Percentiles rank a stretch among this genome's conserved stretches.
Evolutionary conservation across 108 stramenopile genomes (phyloP).

Genomic region (Pseudonitzschia pungens): DNA sequence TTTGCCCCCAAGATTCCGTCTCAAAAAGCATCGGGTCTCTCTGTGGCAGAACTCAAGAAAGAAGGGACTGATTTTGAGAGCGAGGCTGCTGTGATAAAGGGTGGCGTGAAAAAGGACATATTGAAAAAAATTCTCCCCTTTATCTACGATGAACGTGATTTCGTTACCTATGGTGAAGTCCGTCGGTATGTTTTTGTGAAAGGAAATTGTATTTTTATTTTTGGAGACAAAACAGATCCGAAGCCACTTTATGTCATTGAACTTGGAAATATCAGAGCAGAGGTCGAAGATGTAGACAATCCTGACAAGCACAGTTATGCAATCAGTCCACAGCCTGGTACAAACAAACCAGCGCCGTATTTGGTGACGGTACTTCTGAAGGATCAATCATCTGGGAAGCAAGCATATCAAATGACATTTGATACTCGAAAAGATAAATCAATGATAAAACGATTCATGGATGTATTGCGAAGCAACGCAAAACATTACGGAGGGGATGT

Average conservation of each 20-base stretch:
- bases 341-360: slow-evolving; percentile 32
- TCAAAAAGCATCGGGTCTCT: slow-evolving; percentile 14
- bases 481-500: slow-evolving; percentile 23
- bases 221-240: slow-evolving; percentile 49
- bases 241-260: slow-evolving; percentile 62
- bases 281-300: slow-evolving; percentile 57
- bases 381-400: slow-evolving; percentile 36
- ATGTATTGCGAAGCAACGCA: slow-evolving; percentile 23
- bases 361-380: slow-evolving; percentile 54
- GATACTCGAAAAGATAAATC: slow-evolving; percentile 42
- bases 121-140: slow-evolving; percentile 38
- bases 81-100: slow-evolving; percentile 45
- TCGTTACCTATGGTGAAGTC: slow-evolving; percentile 66
- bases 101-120: slow-evolving; percentile 49
- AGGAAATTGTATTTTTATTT: slow-evolving; percentile 50
- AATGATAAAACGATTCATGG: slow-evolving; percentile 40
- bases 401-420: slow-evolving; percentile 67
- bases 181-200: slow-evolving; percentile 52
- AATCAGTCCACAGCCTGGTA: slow-evolving; percentile 46
- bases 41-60: slow-evolving; percentile 40
- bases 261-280: slow-evolving; percentile 27
- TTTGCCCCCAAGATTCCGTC: slow-evolving; percentile 25
- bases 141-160: slow-evolving; percentile 56
- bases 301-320: slow-evolving; percentile 55
- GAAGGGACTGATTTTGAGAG: slow-evolving; percentile 50